Evolutionary conservation across 2,329 filamentous ascomycete genomes (phyloP).

Genomic region (Thelonectria olida): DNA sequence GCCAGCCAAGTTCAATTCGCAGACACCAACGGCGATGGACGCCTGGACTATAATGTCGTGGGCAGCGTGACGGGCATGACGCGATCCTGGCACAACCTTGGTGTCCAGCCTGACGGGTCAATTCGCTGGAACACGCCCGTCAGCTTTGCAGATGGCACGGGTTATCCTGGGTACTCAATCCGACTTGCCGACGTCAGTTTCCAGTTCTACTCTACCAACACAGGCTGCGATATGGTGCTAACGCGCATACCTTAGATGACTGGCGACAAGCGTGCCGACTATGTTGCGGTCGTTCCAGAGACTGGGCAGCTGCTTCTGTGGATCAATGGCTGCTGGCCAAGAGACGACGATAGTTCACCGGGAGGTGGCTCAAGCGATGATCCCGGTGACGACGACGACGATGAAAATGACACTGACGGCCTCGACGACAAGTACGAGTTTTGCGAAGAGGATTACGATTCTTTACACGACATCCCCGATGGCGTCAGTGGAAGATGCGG

Average conservation of each 20-base stretch:
- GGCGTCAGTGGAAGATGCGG: too few species aligned
- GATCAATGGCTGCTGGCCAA: too few species aligned
- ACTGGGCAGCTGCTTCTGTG: too few species aligned
- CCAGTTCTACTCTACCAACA: not conserved
- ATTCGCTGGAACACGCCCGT: slow-evolving; percentile 1
- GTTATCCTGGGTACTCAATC: not conserved
- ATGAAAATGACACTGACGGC: too few species aligned
- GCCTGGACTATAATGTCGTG: not conserved
- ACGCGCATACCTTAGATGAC: not conserved
- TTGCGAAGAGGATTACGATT: too few species aligned
- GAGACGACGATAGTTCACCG: too few species aligned
- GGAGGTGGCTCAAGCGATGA: too few species aligned
- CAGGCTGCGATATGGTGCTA: not conserved
- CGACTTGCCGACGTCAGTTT: not conserved
- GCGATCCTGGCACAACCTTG: not conserved
- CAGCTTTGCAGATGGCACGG: not conserved
- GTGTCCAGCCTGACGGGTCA: not conserved
- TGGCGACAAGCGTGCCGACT: not conserved
- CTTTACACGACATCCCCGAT: too few species aligned
- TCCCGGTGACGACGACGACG: too few species aligned
- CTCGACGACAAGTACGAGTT: too few species aligned
- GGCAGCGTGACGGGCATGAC: not conserved
- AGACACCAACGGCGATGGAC: not conserved
- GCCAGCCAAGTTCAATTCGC: not conserved
- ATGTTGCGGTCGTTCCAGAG: too few species aligned